These are phyloP conservation scores for Starmerella potacharoeniae DNA, from an alignment of 805 yeast species.

Conservation along the genomic window DNA sequence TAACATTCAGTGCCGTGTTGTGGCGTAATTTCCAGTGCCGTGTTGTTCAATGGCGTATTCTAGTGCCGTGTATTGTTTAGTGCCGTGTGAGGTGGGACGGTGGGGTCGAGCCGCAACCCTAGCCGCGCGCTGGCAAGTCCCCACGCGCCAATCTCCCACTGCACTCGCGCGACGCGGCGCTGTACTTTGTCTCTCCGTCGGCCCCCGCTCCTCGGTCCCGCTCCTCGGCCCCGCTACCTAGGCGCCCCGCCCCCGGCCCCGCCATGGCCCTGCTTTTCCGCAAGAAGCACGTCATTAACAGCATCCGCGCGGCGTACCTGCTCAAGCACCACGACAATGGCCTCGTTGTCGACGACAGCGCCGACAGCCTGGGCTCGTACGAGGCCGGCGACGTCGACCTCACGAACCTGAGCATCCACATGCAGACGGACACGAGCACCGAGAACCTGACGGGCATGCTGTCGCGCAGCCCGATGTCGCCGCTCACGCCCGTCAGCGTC, in stretches of 20 bases:
- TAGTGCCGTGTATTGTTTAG: too few relatives aligned
- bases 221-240: too few relatives aligned
- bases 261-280: slow-evolving; percentile 26
- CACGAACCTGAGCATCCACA: background rate
- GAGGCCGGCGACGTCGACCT: slow-evolving; percentile 11
- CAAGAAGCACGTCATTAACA: slow-evolving; percentile 26
- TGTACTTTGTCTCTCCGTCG: too few relatives aligned
- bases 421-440: slow-evolving; percentile 1
- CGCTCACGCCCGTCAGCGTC: background rate
- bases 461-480: background rate
- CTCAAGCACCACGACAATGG: slow-evolving; percentile 11
- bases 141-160: too few relatives aligned
- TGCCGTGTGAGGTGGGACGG: too few relatives aligned
- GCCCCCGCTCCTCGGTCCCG: too few relatives aligned
- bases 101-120: too few relatives aligned
- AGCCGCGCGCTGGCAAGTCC: too few relatives aligned
- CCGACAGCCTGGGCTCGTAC: background rate
- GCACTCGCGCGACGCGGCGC: too few relatives aligned
- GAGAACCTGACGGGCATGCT: background rate
- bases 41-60: too few relatives aligned
- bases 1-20: too few relatives aligned
- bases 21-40: too few relatives aligned
- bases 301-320: slow-evolving; percentile 26
- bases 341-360: slow-evolving; percentile 8
- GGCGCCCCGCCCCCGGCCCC: background rate